Base-by-base conservation (phyloP, 1,284 basidiomycete genomes). In the Trametes versicolor region DNA sequence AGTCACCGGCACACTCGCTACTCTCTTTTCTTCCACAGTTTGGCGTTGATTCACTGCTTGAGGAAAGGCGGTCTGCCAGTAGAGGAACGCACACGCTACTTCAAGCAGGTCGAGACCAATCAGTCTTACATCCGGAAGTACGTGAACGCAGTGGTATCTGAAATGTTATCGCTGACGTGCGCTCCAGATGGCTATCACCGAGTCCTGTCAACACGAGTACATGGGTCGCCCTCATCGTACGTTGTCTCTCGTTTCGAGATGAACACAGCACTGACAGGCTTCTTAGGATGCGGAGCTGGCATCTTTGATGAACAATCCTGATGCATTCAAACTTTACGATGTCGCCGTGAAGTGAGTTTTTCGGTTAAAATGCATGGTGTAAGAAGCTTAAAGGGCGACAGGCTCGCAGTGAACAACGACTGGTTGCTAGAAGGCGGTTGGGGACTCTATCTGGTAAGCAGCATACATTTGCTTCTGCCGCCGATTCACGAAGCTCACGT, bases 401-500 rank as follows among this genome's bases (percentile, higher is more conserved):
- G 88, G 69, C 80, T 88, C 25, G 86, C 88, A 12, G 81, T 86
- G 6, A 86, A 85, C 69, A 85, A 90, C 63, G 87, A 89, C 64
- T 90, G 88, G 89, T 73, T 87, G 12, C 78, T 89, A 55, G 90
- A 92, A 75, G 89, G 91, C 75, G 90, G 86, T 17, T 88, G 86
- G 85, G 87, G 83, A 23, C 75, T 90, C 37, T 91, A 84, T 71
- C 76, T 91, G 71, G 89, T 89, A 63, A 57, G 81, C 10, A 68
- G 13, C 65, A 19, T 13, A 32, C 29, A 17, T 34, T 8, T 6
- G 5, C 12, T n/a, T 21, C 7, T 15, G 29, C 34, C 8, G 19
- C 15, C 7, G 9, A 29, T 15, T 13, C 29, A 21, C 4, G 34
- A 49, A 52, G 45, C 61, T 61, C 56, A 63, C 48, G 70, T 15